Evolutionary conservation across 768 basidiomycete genomes (phyloP).

Genomic region (Mycena venus): DNA sequence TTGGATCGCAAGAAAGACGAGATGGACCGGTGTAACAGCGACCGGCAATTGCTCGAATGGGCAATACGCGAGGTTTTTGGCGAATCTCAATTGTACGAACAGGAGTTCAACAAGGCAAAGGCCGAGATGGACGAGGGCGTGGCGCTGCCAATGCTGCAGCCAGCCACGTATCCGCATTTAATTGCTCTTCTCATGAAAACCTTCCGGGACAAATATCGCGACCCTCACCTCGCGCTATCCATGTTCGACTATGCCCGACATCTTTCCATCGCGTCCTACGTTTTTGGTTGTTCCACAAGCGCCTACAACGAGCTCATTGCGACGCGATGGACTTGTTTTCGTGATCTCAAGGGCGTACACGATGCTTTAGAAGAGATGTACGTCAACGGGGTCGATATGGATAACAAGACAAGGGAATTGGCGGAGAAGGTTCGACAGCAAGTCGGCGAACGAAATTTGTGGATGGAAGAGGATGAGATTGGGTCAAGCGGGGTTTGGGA

Average conservation of each 20-base stretch:
- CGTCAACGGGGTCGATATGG: slow-evolving; percentile 79
- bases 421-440: slow-evolving; percentile 76
- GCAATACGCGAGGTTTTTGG: slow-evolving; percentile 77
- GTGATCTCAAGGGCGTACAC: slow-evolving; percentile 83
- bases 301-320: slow-evolving; percentile 91
- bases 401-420: slow-evolving; percentile 70
- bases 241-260: slow-evolving; percentile 86
- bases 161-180: slow-evolving; percentile 79
- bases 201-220: slow-evolving; percentile 82
- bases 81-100: slow-evolving; percentile 64
- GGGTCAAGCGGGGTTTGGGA: slow-evolving; percentile 66
- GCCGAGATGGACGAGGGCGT: slow-evolving; percentile 38
- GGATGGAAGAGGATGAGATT: slow-evolving; percentile 62
- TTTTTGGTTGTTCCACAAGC: slow-evolving; percentile 89
- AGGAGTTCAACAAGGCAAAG: slow-evolving; percentile 56
- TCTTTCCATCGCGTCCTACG: slow-evolving; percentile 84
- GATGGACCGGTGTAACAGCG: slow-evolving; percentile 77
- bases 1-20: slow-evolving; percentile 80
- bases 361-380: slow-evolving; percentile 86
- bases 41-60: slow-evolving; percentile 83
- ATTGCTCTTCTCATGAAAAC: slow-evolving; percentile 83
- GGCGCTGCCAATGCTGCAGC: slow-evolving; percentile 60
- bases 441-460: slow-evolving; percentile 66
- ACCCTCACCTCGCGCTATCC: slow-evolving; percentile 85
- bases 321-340: slow-evolving; percentile 88